Percentiles rank a stretch among this genome's conserved stretches.
Conservation (phyloP, 805 yeast species). For the Barnettozyma botsteinii region DNA sequence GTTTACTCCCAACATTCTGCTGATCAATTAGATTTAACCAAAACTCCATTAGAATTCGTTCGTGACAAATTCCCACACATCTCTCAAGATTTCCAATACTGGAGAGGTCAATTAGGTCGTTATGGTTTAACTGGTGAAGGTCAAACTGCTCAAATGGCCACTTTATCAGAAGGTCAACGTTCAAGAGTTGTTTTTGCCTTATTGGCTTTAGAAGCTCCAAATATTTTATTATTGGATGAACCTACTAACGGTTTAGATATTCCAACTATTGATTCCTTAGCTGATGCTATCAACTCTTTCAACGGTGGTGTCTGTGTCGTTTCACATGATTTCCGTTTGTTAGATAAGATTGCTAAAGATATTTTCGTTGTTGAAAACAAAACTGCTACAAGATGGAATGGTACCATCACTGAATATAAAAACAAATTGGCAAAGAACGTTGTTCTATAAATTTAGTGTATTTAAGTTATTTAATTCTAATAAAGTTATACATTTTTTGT, state of each 20-base stretch:
- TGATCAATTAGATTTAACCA: conserved; percentile 94
- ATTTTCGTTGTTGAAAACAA: conserved; percentile 93
- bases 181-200: conserved; percentile 97
- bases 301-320: conserved; percentile 98
- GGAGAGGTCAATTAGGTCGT: conserved; percentile 97
- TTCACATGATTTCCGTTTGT: conserved; percentile 96
- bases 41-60: conserved; percentile 93
- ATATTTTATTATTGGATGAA: conserved; percentile 92
- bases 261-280: conserved; percentile 95
- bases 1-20: conserved; percentile 99
- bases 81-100: conserved; percentile 97
- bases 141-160: conserved; percentile 98
- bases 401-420: conserved; percentile 85
- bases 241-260: conserved; percentile 99
- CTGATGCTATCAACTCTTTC: conserved; percentile 90
- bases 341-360: conserved; percentile 96
- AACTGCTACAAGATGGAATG: conserved; percentile 96
- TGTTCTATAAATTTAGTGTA: conserved; percentile 44
- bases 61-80: conserved; percentile 86
- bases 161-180: conserved; percentile 98
- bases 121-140: conserved; percentile 98
- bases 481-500: neutral
- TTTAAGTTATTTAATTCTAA: neutral
- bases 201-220: conserved; percentile 91
- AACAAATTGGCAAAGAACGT: conserved; percentile 88